phyloP scores from a whole-genome alignment of 805 yeast species.

The Myxozyma monticola region DNA sequence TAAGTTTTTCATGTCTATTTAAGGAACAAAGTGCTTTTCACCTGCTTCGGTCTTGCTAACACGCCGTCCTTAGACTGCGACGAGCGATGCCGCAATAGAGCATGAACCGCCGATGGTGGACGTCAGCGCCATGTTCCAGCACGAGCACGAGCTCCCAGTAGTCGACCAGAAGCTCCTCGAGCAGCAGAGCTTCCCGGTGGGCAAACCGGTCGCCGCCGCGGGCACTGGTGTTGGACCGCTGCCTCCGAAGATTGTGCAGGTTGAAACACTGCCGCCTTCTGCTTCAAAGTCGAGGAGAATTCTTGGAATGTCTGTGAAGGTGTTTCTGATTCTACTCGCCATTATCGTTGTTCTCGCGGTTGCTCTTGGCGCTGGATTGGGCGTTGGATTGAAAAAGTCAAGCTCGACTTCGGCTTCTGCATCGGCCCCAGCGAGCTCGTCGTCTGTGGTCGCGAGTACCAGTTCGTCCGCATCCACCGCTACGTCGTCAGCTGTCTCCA shows the following conservation, averaged over 20 bases:
- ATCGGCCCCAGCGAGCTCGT: not conserved
- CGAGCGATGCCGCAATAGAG: too few species aligned
- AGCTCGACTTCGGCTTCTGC: conserved; percentile 6
- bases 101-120: too few species aligned
- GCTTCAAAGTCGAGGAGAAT: too few species aligned
- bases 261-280: too few species aligned
- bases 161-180: not conserved
- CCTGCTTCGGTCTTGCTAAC: too few species aligned
- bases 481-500: not conserved
- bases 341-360: not conserved
- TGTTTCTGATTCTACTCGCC: not conserved
- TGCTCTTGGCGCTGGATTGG: conserved; percentile 4
- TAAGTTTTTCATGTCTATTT: too few species aligned
- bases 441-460: not conserved
- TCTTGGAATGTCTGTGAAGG: not conserved
- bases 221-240: not conserved
- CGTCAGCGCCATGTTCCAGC: not conserved
- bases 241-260: too few species aligned
- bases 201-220: not conserved
- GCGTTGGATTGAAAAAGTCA: conserved; percentile 5
- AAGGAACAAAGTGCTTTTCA: too few species aligned
- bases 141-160: not conserved
- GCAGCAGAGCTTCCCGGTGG: not conserved
- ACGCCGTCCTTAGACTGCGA: too few species aligned
- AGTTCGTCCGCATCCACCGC: not conserved